Evolutionary conservation across 495 filamentous ascomycete species (phyloP).

Genomic region (Tuber brumale): DNA sequence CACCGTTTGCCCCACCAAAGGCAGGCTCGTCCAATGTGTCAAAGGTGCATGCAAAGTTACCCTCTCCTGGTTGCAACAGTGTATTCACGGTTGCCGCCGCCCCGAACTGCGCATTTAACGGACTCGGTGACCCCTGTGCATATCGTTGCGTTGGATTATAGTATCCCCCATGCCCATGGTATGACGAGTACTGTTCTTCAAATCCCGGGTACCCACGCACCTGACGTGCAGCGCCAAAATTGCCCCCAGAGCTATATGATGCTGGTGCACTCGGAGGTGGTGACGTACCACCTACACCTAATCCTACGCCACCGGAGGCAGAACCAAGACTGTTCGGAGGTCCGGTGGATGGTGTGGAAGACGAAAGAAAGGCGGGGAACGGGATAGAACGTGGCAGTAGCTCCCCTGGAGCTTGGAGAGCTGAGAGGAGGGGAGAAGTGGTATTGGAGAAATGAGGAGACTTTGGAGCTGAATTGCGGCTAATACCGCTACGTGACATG

Average conservation of each 20-base stretch:
- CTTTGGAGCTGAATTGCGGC: slow-evolving; percentile 27
- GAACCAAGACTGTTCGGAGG: slow-evolving; percentile 39
- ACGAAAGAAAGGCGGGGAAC: slow-evolving; percentile 35
- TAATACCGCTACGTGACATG: slow-evolving; percentile 24
- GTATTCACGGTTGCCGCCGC: slow-evolving; percentile 12
- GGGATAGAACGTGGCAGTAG: slow-evolving; percentile 39
- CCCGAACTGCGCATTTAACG: slow-evolving; percentile 22
- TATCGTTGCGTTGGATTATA: slow-evolving; percentile 36
- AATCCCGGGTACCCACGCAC: slow-evolving; percentile 40
- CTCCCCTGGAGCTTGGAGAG: slow-evolving; percentile 35
- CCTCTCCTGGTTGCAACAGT: slow-evolving; percentile 29
- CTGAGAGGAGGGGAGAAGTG: slow-evolving; percentile 40
- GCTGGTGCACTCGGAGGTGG: slow-evolving; percentile 40
- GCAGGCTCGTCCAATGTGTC: slow-evolving; percentile 39
- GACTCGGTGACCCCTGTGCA: slow-evolving; percentile 29
- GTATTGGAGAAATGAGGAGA: slow-evolving; percentile 36
- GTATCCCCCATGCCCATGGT: slow-evolving; percentile 28
- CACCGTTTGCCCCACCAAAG: slow-evolving; percentile 12
- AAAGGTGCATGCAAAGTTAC: slow-evolving; percentile 38
- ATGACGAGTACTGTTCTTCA: slow-evolving; percentile 36
- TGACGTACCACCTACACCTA: slow-evolving; percentile 33
- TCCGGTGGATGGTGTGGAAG: slow-evolving; percentile 37
- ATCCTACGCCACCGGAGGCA: slow-evolving; percentile 35
- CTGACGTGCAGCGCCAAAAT: slow-evolving; percentile 29
- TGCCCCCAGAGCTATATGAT: slow-evolving; percentile 40